Base-by-base conservation (phyloP, 2,329 filamentous ascomycete genomes). In the Colletotrichum cordylinicola region DNA sequence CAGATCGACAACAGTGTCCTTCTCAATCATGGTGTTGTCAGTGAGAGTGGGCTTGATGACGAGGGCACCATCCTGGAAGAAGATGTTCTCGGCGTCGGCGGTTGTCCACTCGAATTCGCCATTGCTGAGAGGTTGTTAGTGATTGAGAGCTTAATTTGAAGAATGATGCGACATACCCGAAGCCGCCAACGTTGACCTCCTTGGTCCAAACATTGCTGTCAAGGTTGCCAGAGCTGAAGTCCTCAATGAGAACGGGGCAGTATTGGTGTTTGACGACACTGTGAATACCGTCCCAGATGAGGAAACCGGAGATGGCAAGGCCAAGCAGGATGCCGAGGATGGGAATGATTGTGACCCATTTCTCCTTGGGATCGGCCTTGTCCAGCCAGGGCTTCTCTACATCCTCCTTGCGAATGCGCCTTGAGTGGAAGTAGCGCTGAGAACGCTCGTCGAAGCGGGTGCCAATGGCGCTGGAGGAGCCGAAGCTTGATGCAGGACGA, bases 271-370 rank as follows among this genome's bases (percentile, higher is more conserved):
- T 91, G 43, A 94, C 90, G 4, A 97, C 94, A 72, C 91, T 93
- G 66, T 86, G 86, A 52, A 96, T 82, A 6, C 95, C 95, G 78
- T 96, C 93, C 89, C 92, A 97, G 64, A 97, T 87, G 60, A 97
- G 85, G 80, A 96, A 91, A 2, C 89, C 94, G 1, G 93, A 91
- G 55, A 96, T 85, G 4, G 83, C 90, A 43, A 96, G 82, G 16
- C 95, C 95, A 16, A 96, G 76, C 4, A 92, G 64, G 66, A 97
- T 91, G 62, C 94, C 95, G 29, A 95, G 82, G 56, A 96, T 82
- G 4, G 95, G 95, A 73, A 98, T 90, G 77, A 96, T 95, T 4
- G 93, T 96, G 10, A 95, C 92, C 95, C 95, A 97, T 86, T 95
- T 97, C 88, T 96, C 94, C 83, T 92, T 94, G 15, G 93, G 93